Base-by-base conservation (phyloP, 1,284 basidiomycete genomes). In the Golubevia pallescens region DNA sequence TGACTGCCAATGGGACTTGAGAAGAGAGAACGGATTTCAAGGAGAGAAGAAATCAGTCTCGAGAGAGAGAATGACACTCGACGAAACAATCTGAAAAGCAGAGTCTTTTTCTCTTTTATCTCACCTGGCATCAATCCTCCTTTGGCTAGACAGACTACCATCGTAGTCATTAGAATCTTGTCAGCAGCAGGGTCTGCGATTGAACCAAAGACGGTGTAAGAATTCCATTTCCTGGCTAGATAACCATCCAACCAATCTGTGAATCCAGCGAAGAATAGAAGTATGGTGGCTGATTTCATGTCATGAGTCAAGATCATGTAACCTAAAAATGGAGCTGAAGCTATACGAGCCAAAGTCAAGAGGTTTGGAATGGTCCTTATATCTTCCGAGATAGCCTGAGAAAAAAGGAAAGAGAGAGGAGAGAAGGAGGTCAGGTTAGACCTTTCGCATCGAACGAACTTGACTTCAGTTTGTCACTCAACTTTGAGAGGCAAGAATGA, bases 121-220 rank as follows among this genome's bases (percentile, higher is more conserved):
- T 60, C 75, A 95, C 95, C 75, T n/a, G 96, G 95, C 32, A 99
- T 87, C 71, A 96, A 88, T 7, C 90, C 91, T 73, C 93, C 92
- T 88, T 92, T 90, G 0, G 93, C 90, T 64, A 99, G 87, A 0
- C 94, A 92, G 58, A 96, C 88, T 1, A 94, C 94, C 83, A 99
- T 88, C 0, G 95, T 97, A 0, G 96, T 97, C 92, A 99, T 93
- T 57, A 99, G 88, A 23, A 91, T 89, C 87, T 99, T 99, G 89
- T 99, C 96, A 1, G 97, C 96, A 0, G 95, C 94, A 6, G 96
- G 96, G 86, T 99, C 97, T 5, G 98, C 89, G 66, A 99, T 95
- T 10, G 93, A 93, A 8, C 96, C 96, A 42, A 99, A 89, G 8
- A 98, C 94, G 8, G 93, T 92, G 58, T 74, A 69, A 55, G 68